These are phyloP conservation scores for Aspergillus novofumigatus DNA, from an alignment of 2,329 filamentous ascomycete species.

Conservation along the genomic window DNA sequence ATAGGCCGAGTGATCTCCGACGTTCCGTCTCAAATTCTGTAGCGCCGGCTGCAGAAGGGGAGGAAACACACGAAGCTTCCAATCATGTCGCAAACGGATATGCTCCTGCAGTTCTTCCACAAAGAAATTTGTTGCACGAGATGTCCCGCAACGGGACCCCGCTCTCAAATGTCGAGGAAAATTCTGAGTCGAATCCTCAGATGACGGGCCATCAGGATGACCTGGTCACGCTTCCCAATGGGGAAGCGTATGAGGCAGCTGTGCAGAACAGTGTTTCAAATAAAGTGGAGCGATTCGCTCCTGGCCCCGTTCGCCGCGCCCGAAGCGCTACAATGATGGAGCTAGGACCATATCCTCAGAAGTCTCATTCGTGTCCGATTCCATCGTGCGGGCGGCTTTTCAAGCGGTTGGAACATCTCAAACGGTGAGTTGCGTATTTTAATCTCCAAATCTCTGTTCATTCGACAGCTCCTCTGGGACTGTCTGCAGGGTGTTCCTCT, in stretches of 20 bases:
- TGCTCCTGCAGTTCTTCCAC: slow-evolving; percentile 66
- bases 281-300: slow-evolving; percentile 50
- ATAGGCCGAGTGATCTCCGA: slow-evolving; percentile 84
- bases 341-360: slow-evolving; percentile 91
- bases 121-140: slow-evolving; percentile 70
- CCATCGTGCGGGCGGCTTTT: slow-evolving; percentile 95
- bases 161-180: slow-evolving; percentile 76
- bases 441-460: slow-evolving; percentile 18
- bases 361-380: slow-evolving; percentile 98
- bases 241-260: slow-evolving; percentile 55
- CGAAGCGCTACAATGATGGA: slow-evolving; percentile 96
- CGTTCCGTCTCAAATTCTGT: slow-evolving; percentile 87
- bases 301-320: slow-evolving; percentile 79
- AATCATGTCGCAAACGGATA: slow-evolving; percentile 70
- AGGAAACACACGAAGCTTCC: slow-evolving; percentile 77
- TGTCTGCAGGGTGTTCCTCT: slow-evolving; percentile 32
- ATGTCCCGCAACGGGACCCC: slow-evolving; percentile 91
- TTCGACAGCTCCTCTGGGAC: slow-evolving; percentile 22
- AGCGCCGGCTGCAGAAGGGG: slow-evolving; percentile 72
- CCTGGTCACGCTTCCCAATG: slow-evolving; percentile 59
- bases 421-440: slow-evolving; percentile 67
- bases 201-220: slow-evolving; percentile 64
- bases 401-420: slow-evolving; percentile 98
- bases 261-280: slow-evolving; percentile 56
- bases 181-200: slow-evolving; percentile 68